Evolutionary conservation across 768 basidiomycete genomes (phyloP).

Genomic region (Leccinellum rugosiceps): DNA sequence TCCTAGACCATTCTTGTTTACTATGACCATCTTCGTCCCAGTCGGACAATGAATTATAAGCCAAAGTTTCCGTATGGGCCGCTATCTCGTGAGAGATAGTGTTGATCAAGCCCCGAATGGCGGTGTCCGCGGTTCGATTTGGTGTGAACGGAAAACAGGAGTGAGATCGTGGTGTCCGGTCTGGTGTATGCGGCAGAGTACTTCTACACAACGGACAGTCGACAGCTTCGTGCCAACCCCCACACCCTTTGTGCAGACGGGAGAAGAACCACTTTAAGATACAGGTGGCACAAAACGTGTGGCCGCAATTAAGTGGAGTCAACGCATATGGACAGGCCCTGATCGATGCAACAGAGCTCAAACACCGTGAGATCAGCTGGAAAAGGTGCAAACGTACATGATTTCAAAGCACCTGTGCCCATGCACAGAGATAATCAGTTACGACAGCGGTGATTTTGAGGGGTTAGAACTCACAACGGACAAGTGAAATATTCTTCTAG

Average conservation of each 20-base stretch:
- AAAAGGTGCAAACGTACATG: constrained; percentile 34
- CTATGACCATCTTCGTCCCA: constrained; percentile 54
- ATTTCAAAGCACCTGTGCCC: constrained; percentile 58
- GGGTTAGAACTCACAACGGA: constrained; percentile 45
- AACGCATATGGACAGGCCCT: constrained; percentile 57
- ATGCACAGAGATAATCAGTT: constrained; percentile 10
- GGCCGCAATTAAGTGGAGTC: constrained; percentile 56
- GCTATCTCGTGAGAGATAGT: constrained; percentile 41
- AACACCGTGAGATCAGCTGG: constrained; percentile 2
- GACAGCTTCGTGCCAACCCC: constrained; percentile 64
- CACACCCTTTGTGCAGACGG: constrained; percentile 58
- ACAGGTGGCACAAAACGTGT: constrained; percentile 66
- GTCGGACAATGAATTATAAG: constrained; percentile 36
- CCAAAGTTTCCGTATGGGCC: constrained; percentile 28
- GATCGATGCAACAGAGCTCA: neutral
- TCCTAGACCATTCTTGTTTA: constrained; percentile 56
- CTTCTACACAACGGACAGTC: constrained; percentile 68
- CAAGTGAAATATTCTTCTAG: constrained; percentile 67
- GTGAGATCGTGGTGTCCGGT: constrained; percentile 47
- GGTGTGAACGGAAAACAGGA: constrained; percentile 62
- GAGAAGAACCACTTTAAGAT: constrained; percentile 70
- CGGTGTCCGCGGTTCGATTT: constrained; percentile 53
- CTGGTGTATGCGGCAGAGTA: constrained; percentile 47
- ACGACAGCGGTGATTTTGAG: constrained; percentile 1
- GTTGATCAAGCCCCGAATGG: constrained; percentile 51